Percentiles rank a stretch among this genome's conserved stretches.
These are phyloP conservation scores for Microbotryomycetes sp. DNA, from an alignment of 1,284 basidiomycete species.

Conservation along the genomic window DNA sequence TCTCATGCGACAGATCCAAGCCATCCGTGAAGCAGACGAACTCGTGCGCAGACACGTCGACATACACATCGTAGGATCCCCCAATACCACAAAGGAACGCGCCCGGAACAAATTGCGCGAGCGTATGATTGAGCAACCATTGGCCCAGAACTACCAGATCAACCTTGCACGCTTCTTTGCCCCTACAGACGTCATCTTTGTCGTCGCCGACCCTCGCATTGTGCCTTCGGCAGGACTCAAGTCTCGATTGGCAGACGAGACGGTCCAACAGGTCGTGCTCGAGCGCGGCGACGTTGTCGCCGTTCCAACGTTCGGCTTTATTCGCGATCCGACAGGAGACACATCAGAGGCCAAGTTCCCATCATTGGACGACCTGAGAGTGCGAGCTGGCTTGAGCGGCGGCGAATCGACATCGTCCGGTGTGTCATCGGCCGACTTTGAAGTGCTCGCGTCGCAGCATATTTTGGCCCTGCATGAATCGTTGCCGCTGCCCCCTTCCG, in stretches of 20 bases:
- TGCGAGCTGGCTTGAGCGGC: constrained; percentile 11
- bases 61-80: constrained; percentile 34
- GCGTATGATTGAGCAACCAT: constrained; percentile 33
- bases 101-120: constrained; percentile 31
- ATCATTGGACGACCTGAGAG: constrained; percentile 13
- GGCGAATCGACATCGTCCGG: constrained; percentile 9
- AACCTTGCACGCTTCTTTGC: constrained; percentile 39
- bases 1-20: constrained; percentile 21
- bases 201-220: constrained; percentile 35
- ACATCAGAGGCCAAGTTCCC: background rate
- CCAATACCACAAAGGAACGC: constrained; percentile 15
- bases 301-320: constrained; percentile 34
- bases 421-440: constrained; percentile 26
- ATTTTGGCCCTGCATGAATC: constrained; percentile 20
- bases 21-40: constrained; percentile 27
- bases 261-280: constrained; percentile 29
- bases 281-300: constrained; percentile 35
- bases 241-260: constrained; percentile 12
- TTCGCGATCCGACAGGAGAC: constrained; percentile 20
- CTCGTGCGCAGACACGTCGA: constrained; percentile 33
- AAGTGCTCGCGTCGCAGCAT: constrained; percentile 24
- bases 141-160: constrained; percentile 36
- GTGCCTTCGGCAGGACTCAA: constrained; percentile 30
- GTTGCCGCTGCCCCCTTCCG: constrained; percentile 21
- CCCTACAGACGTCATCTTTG: constrained; percentile 36